Evolutionary conservation across 1,284 basidiomycete genomes (phyloP), one percentile per base, ranked within the genome.

Genomic region (Heterobasidion occidentale): DNA sequence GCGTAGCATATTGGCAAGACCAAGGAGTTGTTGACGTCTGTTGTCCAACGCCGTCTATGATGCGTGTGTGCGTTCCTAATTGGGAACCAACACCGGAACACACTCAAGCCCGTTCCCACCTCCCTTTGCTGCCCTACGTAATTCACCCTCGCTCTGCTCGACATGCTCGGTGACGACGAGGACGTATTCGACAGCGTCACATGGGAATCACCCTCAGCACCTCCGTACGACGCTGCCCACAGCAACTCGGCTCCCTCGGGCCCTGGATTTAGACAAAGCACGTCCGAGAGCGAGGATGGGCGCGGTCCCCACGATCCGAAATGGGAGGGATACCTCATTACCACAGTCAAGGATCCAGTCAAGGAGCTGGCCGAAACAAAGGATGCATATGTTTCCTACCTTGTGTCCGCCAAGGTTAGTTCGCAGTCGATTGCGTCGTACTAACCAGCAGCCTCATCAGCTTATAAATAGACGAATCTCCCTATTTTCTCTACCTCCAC

Each of bases 321-420:
- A 69, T 95, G 92, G 92, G 88, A 90, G 66, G 92, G 92, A 7
- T 90, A 90, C 74, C 85, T 96, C 67, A 78, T 87, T 51, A 90
- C 94, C 14, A 79, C 82, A 55, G 92, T 99, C 59, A 84, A 86
- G 66, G 95, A 98, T 67, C 94, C 95, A 27, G 84, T 94, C 60
- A 98, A 97, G 71, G 96, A 98, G 73, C 81, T 97, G 51, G 89
- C 94, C 60, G 94, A 95, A 63, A 95, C 93, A 49, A 97, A 96
- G 74, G 95, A 98, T 69, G 88, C 92, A 58, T 98, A 94, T 72
- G 93, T 98, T 55, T 94, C 92, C 49, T 99, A 98, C 71, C 78
- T 94, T 46, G 92, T 99, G 45, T 81, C 86, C 34, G 93, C 92
- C 47, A 88, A 92, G 82, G 94, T 95, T 65, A 61, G 38, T 53